phyloP scores from a whole-genome alignment of 1,139 yeast species.

The Pichia sp. region DNA sequence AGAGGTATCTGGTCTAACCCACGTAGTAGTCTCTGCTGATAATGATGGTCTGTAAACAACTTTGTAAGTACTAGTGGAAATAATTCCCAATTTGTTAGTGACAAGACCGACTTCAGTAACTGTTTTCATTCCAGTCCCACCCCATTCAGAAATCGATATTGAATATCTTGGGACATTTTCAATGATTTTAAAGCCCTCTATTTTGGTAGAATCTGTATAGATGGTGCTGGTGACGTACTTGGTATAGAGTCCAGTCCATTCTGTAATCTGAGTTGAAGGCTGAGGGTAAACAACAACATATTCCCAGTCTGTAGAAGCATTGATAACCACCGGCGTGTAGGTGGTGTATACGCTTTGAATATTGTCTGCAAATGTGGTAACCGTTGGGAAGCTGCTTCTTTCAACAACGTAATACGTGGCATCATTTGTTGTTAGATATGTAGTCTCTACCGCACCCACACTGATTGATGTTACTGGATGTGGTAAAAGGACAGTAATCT shows the following conservation, averaged over 20 bases:
- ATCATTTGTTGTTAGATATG: slow-evolving; percentile 1
- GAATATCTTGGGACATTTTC: slow-evolving; percentile 4
- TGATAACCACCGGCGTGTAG: slow-evolving; percentile 3
- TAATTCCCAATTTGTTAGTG: background rate
- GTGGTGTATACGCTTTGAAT: slow-evolving; percentile 1
- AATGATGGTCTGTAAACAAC: slow-evolving; percentile 1
- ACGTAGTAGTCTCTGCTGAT: background rate
- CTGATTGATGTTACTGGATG: slow-evolving; percentile 3
- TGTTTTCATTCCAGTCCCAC: background rate
- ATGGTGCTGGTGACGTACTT: background rate
- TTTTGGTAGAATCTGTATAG: background rate
- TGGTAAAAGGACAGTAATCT: slow-evolving; percentile 3
- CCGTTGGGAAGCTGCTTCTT: slow-evolving; percentile 3
- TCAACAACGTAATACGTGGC: slow-evolving; percentile 5
- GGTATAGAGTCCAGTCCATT: slow-evolving; percentile 2
- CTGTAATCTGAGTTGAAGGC: slow-evolving; percentile 1
- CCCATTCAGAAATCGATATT: slow-evolving; percentile 1
- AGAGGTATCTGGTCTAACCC: slow-evolving; percentile 1
- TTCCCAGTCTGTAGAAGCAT: slow-evolving; percentile 4
- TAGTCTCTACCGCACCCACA: slow-evolving; percentile 1
- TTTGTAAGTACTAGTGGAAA: background rate
- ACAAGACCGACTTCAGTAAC: background rate
- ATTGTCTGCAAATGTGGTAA: background rate
- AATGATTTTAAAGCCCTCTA: slow-evolving; percentile 1
- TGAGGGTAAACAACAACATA: slow-evolving; percentile 4